These are phyloP conservation scores for Carex myosuroides DNA, from an alignment of 176 grass and related monocot genomes.

Conservation along the genomic window DNA sequence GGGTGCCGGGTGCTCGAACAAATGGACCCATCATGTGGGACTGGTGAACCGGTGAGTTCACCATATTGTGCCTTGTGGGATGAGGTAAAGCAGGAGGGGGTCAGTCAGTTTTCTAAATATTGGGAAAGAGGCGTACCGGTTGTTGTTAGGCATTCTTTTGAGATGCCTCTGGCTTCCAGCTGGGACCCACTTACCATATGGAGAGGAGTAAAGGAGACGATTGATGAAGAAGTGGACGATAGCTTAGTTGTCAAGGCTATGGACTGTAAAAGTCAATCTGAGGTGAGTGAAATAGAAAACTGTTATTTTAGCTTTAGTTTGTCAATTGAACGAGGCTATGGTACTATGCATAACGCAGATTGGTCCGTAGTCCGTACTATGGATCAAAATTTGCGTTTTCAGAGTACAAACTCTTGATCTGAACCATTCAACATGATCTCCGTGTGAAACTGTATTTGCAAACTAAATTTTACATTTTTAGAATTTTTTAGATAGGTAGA, in stretches of 20 bases:
- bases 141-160: constrained; percentile 68
- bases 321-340: neutral
- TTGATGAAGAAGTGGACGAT: constrained; percentile 68
- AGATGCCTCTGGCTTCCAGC: constrained; percentile 63
- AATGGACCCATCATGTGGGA: constrained; percentile 33
- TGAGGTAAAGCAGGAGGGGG: constrained; percentile 58
- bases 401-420: too few relatives aligned
- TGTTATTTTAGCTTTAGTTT: neutral
- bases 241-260: constrained; percentile 65
- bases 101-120: constrained; percentile 68
- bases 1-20: constrained; percentile 66
- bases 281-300: constrained; percentile 40
- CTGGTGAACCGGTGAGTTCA: constrained; percentile 27
- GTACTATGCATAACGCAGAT: too few relatives aligned
- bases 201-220: constrained; percentile 71
- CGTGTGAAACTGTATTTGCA: too few relatives aligned
- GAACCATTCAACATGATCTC: too few relatives aligned
- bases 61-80: constrained; percentile 52
- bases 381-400: too few relatives aligned
- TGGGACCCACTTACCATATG: constrained; percentile 84
- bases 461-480: too few relatives aligned
- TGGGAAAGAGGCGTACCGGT: constrained; percentile 83
- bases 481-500: too few relatives aligned
- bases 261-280: constrained; percentile 57
- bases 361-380: too few relatives aligned